Conservation (phyloP, 2,329 filamentous ascomycete species). For the Tolypocladium nubicola region DNA sequence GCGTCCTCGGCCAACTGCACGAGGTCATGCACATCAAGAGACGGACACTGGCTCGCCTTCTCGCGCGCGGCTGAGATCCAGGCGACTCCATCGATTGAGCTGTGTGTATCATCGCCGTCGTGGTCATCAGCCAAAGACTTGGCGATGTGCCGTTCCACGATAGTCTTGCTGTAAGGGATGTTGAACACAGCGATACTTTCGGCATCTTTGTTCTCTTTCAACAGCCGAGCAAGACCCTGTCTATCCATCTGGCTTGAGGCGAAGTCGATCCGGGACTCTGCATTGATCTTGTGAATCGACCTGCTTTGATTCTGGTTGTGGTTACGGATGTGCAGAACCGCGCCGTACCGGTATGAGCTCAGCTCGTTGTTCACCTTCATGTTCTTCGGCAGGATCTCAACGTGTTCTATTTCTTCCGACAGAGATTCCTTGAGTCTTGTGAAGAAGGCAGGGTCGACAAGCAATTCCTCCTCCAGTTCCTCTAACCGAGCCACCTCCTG, state of each 20-base stretch:
- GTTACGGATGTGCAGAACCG: conserved; percentile 7
- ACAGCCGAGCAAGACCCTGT: no score
- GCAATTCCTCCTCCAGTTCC: conserved; percentile 8
- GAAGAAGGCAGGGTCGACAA: conserved; percentile 13
- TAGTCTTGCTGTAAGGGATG: conserved; percentile 3
- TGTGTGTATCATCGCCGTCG: no score
- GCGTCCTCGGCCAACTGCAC: conserved; percentile 3
- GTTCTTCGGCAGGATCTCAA: conserved; percentile 17
- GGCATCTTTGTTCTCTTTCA: no score
- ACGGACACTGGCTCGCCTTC: no score
- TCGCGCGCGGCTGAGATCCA: no score
- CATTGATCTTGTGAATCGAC: not conserved
- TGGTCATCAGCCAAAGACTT: no score
- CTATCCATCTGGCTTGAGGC: not conserved
- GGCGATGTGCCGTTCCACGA: no score
- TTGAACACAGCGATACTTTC: no score
- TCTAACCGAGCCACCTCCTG: conserved; percentile 6
- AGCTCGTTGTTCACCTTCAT: conserved; percentile 18
- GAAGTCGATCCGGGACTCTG: not conserved
- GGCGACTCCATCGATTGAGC: no score
- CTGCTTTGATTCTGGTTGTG: no score
- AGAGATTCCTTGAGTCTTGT: conserved; percentile 3
- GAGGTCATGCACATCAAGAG: no score
- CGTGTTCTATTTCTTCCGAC: conserved; percentile 10
- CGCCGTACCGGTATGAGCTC: conserved; percentile 16